A percentile compares a stretch with the other conserved stretches of the same genome.
phyloP scores from a whole-genome alignment of 441 rosid species.

The Kokia cookei region DNA sequence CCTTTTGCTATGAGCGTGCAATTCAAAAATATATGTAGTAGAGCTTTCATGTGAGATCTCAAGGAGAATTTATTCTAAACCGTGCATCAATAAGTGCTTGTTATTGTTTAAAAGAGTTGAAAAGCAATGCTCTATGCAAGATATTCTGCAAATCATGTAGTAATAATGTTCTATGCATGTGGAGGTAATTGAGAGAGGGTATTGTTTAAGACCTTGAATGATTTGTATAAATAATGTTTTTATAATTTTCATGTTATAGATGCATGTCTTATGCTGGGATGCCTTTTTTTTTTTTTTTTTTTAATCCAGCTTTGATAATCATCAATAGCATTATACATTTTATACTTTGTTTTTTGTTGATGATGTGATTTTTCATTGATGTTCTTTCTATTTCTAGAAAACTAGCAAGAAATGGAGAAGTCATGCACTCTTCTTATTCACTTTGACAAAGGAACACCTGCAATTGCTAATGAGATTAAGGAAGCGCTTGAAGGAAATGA shows the following conservation, averaged over 20 bases:
- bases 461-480: slow-evolving; percentile 71
- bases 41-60: neutral
- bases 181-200: neutral
- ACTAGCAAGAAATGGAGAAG: slow-evolving; percentile 51
- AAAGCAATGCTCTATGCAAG: neutral
- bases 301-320: neutral
- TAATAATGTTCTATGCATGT: neutral
- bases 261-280: neutral
- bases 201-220: neutral
- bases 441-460: slow-evolving; percentile 72
- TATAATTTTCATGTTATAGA: neutral
- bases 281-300: neutral
- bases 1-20: neutral
- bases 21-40: neutral
- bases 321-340: neutral
- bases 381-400: slow-evolving; percentile 18
- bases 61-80: neutral
- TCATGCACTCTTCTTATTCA: slow-evolving; percentile 59
- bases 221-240: neutral
- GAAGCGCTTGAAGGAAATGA: slow-evolving; percentile 81
- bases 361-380: slow-evolving; percentile 8
- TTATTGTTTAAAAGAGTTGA: neutral
- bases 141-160: neutral
- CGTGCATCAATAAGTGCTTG: neutral
- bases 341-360: neutral